phyloP scores from a whole-genome alignment of 2,329 filamentous ascomycete genomes.

The Alternaria triticimaculans region DNA sequence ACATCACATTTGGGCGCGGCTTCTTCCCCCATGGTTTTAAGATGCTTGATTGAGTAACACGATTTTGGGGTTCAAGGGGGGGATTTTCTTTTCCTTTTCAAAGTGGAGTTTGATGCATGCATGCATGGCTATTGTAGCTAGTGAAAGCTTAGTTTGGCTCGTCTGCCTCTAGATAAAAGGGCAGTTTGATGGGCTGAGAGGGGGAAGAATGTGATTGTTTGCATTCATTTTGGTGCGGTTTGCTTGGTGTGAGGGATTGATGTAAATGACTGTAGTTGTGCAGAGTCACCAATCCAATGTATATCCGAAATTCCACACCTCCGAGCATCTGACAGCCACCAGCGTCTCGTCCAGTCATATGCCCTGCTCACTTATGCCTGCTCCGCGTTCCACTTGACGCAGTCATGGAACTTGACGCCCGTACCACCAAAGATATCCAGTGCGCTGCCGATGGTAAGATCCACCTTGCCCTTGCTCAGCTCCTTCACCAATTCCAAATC shows the following conservation, averaged over 20 bases:
- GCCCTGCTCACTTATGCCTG: slow-evolving; percentile 19
- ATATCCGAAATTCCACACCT: not conserved
- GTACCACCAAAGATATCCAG: slow-evolving; percentile 93
- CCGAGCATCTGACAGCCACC: not conserved
- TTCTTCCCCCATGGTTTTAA: not conserved
- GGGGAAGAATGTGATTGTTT: slow-evolving; percentile 7
- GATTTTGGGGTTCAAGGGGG: slow-evolving; percentile 5
- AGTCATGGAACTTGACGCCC: slow-evolving; percentile 87
- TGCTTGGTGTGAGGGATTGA: not conserved
- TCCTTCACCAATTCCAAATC: slow-evolving; percentile 83
- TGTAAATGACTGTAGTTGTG: too few species aligned
- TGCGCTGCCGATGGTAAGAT: slow-evolving; percentile 95
- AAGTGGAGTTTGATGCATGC: slow-evolving; percentile 8
- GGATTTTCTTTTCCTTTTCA: not conserved
- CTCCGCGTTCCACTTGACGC: slow-evolving; percentile 79
- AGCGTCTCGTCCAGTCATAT: rapidly evolving
- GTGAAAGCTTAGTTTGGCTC: not conserved
- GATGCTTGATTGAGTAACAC: slow-evolving; percentile 15
- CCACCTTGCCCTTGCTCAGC: slow-evolving; percentile 80
- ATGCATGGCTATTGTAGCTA: slow-evolving; percentile 4
- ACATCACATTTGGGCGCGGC: not conserved
- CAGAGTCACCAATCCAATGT: not conserved
- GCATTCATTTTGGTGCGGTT: not conserved
- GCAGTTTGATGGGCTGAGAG: not conserved
- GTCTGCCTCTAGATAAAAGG: not conserved